Percentiles rank a stretch among this genome's conserved stretches.
phyloP scores from a whole-genome alignment of 768 basidiomycete species.

The Kwoniella botswanensis region DNA sequence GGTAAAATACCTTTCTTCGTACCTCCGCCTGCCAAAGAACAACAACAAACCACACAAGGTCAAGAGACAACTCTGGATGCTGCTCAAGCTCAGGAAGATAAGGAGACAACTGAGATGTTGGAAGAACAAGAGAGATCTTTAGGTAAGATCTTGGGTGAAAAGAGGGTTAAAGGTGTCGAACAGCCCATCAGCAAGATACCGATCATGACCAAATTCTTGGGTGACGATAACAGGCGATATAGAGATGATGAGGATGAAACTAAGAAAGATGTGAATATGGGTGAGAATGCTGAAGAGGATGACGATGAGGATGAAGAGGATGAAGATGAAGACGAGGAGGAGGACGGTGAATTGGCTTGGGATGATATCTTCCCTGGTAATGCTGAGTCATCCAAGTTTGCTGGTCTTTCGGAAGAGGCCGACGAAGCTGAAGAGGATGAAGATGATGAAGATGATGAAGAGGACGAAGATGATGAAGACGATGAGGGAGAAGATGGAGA shows the following conservation, averaged over 20 bases:
- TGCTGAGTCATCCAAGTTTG: slow-evolving; percentile 60
- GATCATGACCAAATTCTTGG: slow-evolving; percentile 83
- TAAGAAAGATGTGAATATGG: slow-evolving; percentile 54
- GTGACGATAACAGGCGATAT: slow-evolving; percentile 77
- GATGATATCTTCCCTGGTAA: slow-evolving; percentile 77
- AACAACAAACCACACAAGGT: slow-evolving; percentile 19
- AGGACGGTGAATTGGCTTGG: slow-evolving; percentile 68
- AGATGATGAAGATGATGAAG: slow-evolving; percentile 31
- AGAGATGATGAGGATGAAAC: slow-evolving; percentile 50
- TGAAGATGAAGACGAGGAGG: slow-evolving; percentile 57
- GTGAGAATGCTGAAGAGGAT: slow-evolving; percentile 41
- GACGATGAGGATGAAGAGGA: slow-evolving; percentile 59
- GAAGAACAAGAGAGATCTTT: slow-evolving; percentile 62
- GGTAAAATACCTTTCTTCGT: slow-evolving; percentile 98
- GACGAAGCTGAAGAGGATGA: slow-evolving; percentile 57
- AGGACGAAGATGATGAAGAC: slow-evolving; percentile 46
- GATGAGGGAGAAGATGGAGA: slow-evolving; percentile 52
- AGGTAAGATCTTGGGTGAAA: slow-evolving; percentile 64
- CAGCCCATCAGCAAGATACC: slow-evolving; percentile 86
- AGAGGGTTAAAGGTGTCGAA: slow-evolving; percentile 67
- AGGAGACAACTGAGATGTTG: slow-evolving; percentile 61
- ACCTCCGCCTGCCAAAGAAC: slow-evolving; percentile 73
- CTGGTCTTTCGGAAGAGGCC: slow-evolving; percentile 40
- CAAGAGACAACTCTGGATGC: slow-evolving; percentile 61
- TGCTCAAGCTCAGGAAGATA: slow-evolving; percentile 43